phyloP scores from a whole-genome alignment of 2,329 filamentous ascomycete genomes.

The Zymoseptoria pseudotritici region DNA sequence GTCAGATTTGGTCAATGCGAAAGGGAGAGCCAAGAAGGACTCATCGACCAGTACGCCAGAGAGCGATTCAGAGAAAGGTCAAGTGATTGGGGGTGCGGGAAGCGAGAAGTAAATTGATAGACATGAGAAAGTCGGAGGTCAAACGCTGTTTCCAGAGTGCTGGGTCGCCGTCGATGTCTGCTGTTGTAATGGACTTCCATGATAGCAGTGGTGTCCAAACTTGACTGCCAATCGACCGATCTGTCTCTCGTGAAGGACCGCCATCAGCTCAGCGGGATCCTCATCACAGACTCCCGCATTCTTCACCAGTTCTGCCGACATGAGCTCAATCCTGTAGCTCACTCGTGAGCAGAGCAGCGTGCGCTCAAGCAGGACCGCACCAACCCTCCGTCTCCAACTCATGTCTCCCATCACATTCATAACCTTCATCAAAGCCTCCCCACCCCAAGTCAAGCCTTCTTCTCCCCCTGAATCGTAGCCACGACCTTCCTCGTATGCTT shows the following conservation, averaged over 20 bases:
- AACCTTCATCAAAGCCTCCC: background rate
- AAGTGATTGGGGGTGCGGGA: background rate
- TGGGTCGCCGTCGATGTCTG: no score
- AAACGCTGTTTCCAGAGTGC: no score
- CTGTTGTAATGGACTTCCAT: no score
- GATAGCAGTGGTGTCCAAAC: no score
- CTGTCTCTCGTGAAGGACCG: no score
- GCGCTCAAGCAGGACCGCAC: background rate
- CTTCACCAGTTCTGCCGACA: background rate
- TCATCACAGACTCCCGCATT: no score
- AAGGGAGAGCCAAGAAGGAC: background rate
- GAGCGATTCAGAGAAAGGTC: background rate
- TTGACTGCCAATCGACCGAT: no score
- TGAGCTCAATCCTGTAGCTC: background rate
- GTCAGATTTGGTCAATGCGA: background rate
- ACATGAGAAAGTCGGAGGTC: background rate
- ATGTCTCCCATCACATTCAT: background rate
- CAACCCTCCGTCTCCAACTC: background rate
- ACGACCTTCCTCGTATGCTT: conserved; percentile 77
- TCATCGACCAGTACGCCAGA: background rate
- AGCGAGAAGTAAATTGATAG: no score
- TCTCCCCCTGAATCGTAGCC: conserved; percentile 90
- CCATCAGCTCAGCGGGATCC: no score
- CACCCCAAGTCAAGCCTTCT: conserved; percentile 27
- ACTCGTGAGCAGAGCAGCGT: background rate